Conservation (phyloP, 371 early-diverging fungal genomes). For the Nematocida parisii region DNA sequence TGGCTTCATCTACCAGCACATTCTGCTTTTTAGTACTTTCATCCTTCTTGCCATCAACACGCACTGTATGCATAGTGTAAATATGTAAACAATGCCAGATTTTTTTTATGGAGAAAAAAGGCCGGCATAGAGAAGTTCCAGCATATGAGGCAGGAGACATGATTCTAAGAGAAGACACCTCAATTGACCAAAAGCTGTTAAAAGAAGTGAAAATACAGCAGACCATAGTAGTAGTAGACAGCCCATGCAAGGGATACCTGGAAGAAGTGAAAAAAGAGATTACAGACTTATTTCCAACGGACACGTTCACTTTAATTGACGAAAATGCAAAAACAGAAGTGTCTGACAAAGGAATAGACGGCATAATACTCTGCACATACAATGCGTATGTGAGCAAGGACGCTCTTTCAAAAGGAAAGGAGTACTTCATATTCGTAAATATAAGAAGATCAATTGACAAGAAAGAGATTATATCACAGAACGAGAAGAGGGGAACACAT, state of each 20-base stretch:
- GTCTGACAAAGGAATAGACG: background rate
- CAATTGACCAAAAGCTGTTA: conserved; percentile 12
- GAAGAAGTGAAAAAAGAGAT: conserved; percentile 11
- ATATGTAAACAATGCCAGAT: conserved; percentile 39
- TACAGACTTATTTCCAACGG: background rate
- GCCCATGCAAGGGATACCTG: conserved; percentile 17
- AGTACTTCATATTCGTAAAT: conserved; percentile 33
- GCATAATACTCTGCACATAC: conserved; percentile 8
- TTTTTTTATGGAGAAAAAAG: conserved; percentile 40
- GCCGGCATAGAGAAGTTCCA: conserved; percentile 30
- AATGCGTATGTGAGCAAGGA: background rate
- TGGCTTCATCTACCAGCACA: background rate
- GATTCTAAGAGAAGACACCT: conserved; percentile 20
- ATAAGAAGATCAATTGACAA: conserved; percentile 38
- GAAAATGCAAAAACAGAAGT: background rate
- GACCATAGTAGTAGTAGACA: conserved; percentile 37
- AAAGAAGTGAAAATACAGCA: background rate
- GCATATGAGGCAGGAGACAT: conserved; percentile 24
- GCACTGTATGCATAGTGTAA: background rate
- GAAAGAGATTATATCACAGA: conserved; percentile 13
- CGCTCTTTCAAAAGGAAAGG: background rate
- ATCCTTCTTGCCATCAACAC: conserved; percentile 9
- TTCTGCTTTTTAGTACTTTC: conserved; percentile 18
- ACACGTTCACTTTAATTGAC: background rate
- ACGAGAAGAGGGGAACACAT: background rate